Evolutionary conservation across 2,329 filamentous ascomycete species (phyloP).

Genomic region (Tolypocladium cylindrosporum): DNA sequence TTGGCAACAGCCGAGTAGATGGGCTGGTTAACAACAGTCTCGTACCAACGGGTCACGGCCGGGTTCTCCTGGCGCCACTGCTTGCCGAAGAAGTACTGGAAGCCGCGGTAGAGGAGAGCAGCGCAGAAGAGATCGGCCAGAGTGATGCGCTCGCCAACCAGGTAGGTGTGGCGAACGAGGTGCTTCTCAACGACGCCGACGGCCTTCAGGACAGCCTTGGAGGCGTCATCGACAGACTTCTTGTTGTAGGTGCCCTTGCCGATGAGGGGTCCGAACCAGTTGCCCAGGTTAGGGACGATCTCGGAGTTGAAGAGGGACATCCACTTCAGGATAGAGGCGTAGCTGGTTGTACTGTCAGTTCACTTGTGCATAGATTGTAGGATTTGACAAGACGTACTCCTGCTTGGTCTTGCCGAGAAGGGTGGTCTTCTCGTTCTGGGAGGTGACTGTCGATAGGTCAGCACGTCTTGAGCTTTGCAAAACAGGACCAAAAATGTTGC

Average conservation of each 20-base stretch:
- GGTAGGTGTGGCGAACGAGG: conserved; percentile 87
- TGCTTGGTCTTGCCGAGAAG: conserved; percentile 99
- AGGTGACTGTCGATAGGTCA: conserved; percentile 62
- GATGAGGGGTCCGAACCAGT: conserved; percentile 79
- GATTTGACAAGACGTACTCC: conserved; percentile 52
- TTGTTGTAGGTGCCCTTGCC: conserved; percentile 90
- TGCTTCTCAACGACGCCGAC: conserved; percentile 73
- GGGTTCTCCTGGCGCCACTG: conserved; percentile 75
- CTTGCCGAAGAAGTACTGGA: conserved; percentile 92
- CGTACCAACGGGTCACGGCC: conserved; percentile 86
- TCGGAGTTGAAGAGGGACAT: conserved; percentile 94
- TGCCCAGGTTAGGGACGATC: conserved; percentile 61
- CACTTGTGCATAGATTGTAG: neutral
- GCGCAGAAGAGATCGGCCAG: conserved; percentile 87
- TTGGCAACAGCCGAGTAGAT: conserved; percentile 75
- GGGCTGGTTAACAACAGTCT: conserved; percentile 86
- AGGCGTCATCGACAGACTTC: conserved; percentile 79
- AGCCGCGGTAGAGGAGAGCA: conserved; percentile 73
- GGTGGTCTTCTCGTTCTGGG: conserved; percentile 99
- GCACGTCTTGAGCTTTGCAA: conserved; percentile 7
- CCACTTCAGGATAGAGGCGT: conserved; percentile 96
- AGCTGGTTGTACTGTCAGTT: conserved; percentile 31
- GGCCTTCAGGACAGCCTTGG: conserved; percentile 59
- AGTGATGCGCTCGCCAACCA: conserved; percentile 94
- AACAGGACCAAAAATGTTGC: neutral